Evolutionary conservation across 2,329 filamentous ascomycete species (phyloP), one percentile per base, ranked within the genome.

Genomic region (Xylaria sp.): DNA sequence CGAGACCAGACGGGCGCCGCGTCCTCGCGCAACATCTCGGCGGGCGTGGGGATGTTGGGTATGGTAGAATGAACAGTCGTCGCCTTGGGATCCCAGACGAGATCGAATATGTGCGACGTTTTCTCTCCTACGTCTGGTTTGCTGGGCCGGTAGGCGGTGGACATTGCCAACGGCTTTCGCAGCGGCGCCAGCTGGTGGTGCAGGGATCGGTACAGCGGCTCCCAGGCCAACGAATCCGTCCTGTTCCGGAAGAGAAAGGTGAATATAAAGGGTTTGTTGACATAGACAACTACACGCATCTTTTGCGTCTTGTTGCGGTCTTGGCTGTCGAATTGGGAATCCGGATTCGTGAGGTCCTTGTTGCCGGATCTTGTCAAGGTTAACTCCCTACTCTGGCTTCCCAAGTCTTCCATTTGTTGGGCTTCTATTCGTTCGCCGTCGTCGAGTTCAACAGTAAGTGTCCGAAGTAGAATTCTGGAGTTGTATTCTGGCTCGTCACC

Each of bases 201-300:
- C 26, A 91, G 79, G 1, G 86, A 87, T 54, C 83, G 84, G 76
- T 91, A 91, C 7, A 90, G 79, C 0, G 81, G 74, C n/a, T 86
- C 82, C 77, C 83, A 86, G 4, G 85, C 84, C 1, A 90, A 79
- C 1, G 88, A 87, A 63, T 87, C 84, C 6, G 90, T 90, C 56
- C 84, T 83, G 49, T 86, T 81, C 57, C 86, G 81, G 78, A 95
- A 95, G 4, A 96, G 82, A 69, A 96, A 90, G 1, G 90, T 87
- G 77, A 92, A 94, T 57, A 95, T 87, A 79, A 95, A 95, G 0
- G 93, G 93, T 28, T 86, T 87, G 77, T 90, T 89, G 54, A 90
- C 87, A 76, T 94, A 94, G 59, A 94, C 86, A 6, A 94, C 86
- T 1, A 93, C 90, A 0, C 90, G 87, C 49, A 94, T 79, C 73